Base-by-base conservation (phyloP, 2,329 filamentous ascomycete genomes). In the Sporothrix luriei region DNA sequence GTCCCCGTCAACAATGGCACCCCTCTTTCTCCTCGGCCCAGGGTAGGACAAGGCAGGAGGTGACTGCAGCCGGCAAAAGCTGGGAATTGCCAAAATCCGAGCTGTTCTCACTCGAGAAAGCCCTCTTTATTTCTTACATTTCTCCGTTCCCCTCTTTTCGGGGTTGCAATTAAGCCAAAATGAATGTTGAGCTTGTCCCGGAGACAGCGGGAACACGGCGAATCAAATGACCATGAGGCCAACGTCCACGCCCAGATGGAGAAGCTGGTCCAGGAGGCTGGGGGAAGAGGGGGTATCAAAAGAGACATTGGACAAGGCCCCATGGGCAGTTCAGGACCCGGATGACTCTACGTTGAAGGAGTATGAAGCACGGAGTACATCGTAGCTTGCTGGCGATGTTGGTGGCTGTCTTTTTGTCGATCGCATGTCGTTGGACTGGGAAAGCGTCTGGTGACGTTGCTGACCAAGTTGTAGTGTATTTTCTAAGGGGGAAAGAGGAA, bases 131-230 rank as follows among this genome's bases (percentile, higher is more conserved):
- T 61, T 40, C 33, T 62, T 3, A 7, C n/a, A 65, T 65, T 38
- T 51, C 62, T 64, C 61, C 43, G 43, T 51, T 66, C 62, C 62
- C 62, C 62, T 38, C 62, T 66, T 66, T 52, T 49, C 24, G 61
- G 43, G 48, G 62, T 52, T 49, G 62, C 62, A 66, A 66, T 52
- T 24, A 48, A 62, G 40, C 2, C 46, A 49, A 48, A 48, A 43
- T 11, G 7, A 29, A 14, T 49, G 26, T 64, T 64, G 61, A 64
- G 24, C 24, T 64, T 64, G 21, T 40, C 38, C 57, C 29, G 38
- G 19, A 38, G 33, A 21, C 24, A 40, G 40, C 40, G 46, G 46
- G 24, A 52, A 16, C 54, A 66, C 19, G 49, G 46, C 48, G 29
- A 48, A 33, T 43, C 66, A 57, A 57, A 68, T 29, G 24, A 57